Percentiles rank a stretch among this genome's conserved stretches.
phyloP scores from a whole-genome alignment of 1,284 basidiomycete species.

The Ustilago lituana region DNA sequence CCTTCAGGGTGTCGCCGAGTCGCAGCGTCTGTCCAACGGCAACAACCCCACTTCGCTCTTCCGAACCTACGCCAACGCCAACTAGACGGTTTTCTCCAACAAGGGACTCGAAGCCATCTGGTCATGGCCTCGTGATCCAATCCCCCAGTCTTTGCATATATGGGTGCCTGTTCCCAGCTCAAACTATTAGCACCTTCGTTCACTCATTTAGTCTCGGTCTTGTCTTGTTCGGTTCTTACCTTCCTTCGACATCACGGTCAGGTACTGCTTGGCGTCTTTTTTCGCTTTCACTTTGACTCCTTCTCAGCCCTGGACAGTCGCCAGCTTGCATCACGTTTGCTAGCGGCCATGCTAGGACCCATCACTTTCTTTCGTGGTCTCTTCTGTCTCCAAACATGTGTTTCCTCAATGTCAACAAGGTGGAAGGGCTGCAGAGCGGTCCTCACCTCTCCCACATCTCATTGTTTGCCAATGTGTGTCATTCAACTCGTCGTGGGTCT shows the following conservation, averaged over 20 bases:
- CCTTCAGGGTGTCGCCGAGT: constrained; percentile 51
- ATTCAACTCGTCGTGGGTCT: no score
- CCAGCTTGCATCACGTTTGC: no score
- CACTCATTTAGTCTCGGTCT: no score
- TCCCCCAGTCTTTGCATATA: no score
- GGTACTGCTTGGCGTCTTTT: constrained; percentile 6
- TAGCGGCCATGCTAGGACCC: no score
- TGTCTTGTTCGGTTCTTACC: neutral
- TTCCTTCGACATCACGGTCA: constrained; percentile 6
- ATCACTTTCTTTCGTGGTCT: no score
- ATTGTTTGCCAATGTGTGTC: no score
- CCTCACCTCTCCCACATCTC: constrained; percentile 6
- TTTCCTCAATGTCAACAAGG: constrained; percentile 4
- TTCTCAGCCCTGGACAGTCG: no score
- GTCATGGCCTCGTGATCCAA: no score
- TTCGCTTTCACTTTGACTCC: no score
- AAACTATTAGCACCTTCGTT: no score
- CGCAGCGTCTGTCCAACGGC: constrained; percentile 43
- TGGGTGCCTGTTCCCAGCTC: no score
- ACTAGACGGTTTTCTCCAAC: constrained; percentile 13
- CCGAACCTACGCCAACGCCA: constrained; percentile 27
- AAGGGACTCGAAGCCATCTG: neutral
- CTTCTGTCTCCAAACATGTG: neutral
- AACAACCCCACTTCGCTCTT: constrained; percentile 49
- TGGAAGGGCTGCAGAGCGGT: constrained; percentile 22